Evolutionary conservation across 495 filamentous ascomycete genomes (phyloP).

Genomic region (Penicillium chermesinum): DNA sequence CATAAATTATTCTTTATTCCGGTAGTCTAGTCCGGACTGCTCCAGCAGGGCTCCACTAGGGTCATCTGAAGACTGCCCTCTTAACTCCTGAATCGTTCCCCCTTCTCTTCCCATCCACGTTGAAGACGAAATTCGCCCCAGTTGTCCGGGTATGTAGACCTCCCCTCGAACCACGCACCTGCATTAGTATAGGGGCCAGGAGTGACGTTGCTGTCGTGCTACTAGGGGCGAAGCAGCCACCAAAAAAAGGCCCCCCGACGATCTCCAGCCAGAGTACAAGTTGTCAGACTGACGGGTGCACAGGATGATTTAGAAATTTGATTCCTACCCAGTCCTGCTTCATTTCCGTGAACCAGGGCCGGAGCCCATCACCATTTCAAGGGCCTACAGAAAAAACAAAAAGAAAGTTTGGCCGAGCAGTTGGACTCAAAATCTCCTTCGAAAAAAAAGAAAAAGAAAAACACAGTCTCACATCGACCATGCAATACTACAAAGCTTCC

Average conservation of each 20-base stretch:
- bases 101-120: constrained; percentile 10
- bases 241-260: constrained; percentile 11
- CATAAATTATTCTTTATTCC: constrained; percentile 12
- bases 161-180: background rate
- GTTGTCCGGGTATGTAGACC: background rate
- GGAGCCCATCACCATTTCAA: constrained; percentile 3
- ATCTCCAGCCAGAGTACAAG: constrained; percentile 5
- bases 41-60: constrained; percentile 7
- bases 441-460: constrained; percentile 6
- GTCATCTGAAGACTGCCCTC: constrained; percentile 1
- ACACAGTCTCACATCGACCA: constrained; percentile 7
- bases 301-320: constrained; percentile 32
- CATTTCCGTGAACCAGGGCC: constrained; percentile 13
- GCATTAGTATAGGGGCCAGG: constrained; percentile 6
- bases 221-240: constrained; percentile 2
- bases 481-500: constrained; percentile 34
- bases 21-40: constrained; percentile 19
- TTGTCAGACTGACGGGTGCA: constrained; percentile 20
- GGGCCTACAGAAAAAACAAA: background rate
- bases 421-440: background rate
- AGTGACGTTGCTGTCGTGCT: constrained; percentile 11
- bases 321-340: constrained; percentile 18
- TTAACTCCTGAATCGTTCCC: constrained; percentile 4
- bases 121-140: background rate
- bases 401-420: constrained; percentile 3